Evolutionary conservation across 805 yeast genomes (phyloP), one percentile per base, ranked within the genome.

Genomic region (Starmerella ratchasimensis): DNA sequence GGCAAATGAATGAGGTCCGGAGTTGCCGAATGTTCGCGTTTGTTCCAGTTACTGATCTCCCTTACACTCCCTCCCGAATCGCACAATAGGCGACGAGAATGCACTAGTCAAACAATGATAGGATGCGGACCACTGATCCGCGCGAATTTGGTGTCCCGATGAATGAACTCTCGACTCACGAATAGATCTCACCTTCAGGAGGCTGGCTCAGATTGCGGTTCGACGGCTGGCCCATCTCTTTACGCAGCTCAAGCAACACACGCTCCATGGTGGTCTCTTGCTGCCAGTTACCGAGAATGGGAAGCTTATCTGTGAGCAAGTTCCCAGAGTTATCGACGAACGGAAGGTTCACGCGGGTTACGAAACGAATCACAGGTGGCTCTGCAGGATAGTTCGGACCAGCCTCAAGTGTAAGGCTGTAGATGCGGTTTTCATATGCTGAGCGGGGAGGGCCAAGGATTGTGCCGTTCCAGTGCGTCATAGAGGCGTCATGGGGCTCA

Each of bases 391-490:
- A 90, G 5, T 68, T 63, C 4, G 72, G 74, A 16, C 84, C 96
- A 57, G 96, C 86, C 45, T 72, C 74, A 34, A 90, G 73, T 37
- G 71, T 74, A 39, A 90, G 65, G 25, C 82, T 76, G 58, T 90
- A 90, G 45, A 90, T 90, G 55, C 98, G 70, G 60, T 90, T 90
- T 58, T 86, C 96, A 57, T 88, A 96, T 20, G 72, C 64, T 34
- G 74, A 72, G 53, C 80, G 93, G 25, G 98, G 98, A 3, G 99
- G 98, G 0, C 99, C 99, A 47, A 90, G 65, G 36, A 90, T 88
- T 24, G 99, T 90, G 10, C 96, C 98, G 61, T 86, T 90, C 99
- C 99, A 90, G 52, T 78, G 62, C 9, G 94, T 80, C 93, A 90
- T 82, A 36, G 84, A 65, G 48, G 86, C 81, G 57, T 90, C 99